These are phyloP conservation scores for sorghum (Sorghum bicolor) DNA, from an alignment of 176 grass and related monocot genomes.

Conservation along the genomic window Sorghum_bicolor_NCBIv3 NC_012874.2:67297501-67298000, in stretches of 20 bases:
- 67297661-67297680: constrained; percentile 29
- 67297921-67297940: neutral
- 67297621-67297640: neutral
- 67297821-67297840: too few relatives aligned
- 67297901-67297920: neutral
- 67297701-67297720: neutral
- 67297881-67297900: constrained; percentile 27
- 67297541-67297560: constrained; percentile 6
- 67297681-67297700: neutral
- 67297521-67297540: neutral
- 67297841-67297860: too few relatives aligned
- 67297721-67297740: neutral
- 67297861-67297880: neutral
- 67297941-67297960: neutral
- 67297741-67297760: neutral
- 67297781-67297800: neutral
- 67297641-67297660: constrained; percentile 12
- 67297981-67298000: constrained; percentile 20
- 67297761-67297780: neutral
- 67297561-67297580: neutral
- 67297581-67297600: neutral
- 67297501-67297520: neutral
- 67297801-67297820: too few relatives aligned
- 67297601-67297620: neutral
- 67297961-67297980: too few relatives aligned